Conservation (phyloP, 208 protist genomes). For the Wallacemonas sp. region DNA sequence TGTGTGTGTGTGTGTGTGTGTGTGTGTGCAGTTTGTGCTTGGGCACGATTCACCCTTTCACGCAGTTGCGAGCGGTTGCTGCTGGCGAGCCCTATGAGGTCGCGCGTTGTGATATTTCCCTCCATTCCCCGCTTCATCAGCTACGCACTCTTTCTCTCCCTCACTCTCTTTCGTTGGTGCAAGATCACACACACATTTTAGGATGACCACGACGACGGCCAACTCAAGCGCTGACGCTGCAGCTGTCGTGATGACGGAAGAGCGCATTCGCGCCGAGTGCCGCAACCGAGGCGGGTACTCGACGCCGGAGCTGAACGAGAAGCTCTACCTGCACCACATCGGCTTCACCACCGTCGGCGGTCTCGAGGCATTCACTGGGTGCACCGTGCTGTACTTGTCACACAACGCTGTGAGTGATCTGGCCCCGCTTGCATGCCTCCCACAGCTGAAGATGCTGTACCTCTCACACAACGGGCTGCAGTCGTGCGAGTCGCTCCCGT, state of each 20-base stretch:
- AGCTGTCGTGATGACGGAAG: conserved; percentile 49
- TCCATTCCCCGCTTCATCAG: too few relatives aligned
- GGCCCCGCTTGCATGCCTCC: conserved; percentile 60
- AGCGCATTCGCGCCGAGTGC: conserved; percentile 60
- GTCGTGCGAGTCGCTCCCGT: conserved; percentile 61
- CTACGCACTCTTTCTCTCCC: too few relatives aligned
- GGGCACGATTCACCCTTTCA: too few relatives aligned
- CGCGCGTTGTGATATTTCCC: too few relatives aligned
- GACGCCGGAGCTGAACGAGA: conserved; percentile 94
- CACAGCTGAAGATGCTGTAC: conserved; percentile 79
- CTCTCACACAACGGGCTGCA: conserved; percentile 84
- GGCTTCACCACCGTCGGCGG: conserved; percentile 70
- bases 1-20: too few relatives aligned
- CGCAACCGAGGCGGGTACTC: conserved; percentile 67
- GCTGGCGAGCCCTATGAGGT: too few relatives aligned
- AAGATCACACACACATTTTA: too few relatives aligned
- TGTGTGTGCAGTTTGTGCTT: too few relatives aligned
- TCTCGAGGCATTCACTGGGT: conserved; percentile 76
- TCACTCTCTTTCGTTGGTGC: too few relatives aligned
- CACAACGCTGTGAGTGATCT: conserved; percentile 89
- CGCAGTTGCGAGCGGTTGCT: too few relatives aligned
- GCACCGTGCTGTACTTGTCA: conserved; percentile 90
- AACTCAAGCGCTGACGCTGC: not conserved
- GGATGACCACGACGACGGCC: too few relatives aligned
- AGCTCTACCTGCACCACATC: conserved; percentile 92